Evolutionary conservation across 352 stramenopile species (phyloP).

Genomic region (Phytophthora pluvialis): DNA sequence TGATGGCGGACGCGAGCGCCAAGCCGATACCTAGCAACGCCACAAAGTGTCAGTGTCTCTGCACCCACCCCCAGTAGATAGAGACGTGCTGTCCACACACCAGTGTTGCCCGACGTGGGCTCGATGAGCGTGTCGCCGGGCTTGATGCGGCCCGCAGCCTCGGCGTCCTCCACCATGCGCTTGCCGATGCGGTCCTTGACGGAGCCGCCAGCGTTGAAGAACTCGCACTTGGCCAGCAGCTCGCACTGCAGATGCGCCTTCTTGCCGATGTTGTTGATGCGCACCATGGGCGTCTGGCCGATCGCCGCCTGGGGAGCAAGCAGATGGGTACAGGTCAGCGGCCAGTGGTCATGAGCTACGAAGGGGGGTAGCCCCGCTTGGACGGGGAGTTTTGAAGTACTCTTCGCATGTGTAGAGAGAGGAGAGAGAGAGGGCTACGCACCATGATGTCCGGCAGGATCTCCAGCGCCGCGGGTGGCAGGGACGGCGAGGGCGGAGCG

Average conservation of each 20-base stretch:
- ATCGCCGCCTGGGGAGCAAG: constrained; percentile 53
- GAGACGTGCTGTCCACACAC: constrained; percentile 9
- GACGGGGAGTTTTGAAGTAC: neutral
- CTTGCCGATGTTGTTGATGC: constrained; percentile 90
- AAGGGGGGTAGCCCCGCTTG: neutral
- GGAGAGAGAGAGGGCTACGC: neutral
- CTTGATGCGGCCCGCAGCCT: constrained; percentile 92
- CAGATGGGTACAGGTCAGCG: neutral
- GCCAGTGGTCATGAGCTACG: neutral
- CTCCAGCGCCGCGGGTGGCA: constrained; percentile 49
- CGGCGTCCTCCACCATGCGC: constrained; percentile 94
- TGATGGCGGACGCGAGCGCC: constrained; percentile 95
- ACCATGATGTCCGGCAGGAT: constrained; percentile 76
- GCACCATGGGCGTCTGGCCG: constrained; percentile 95
- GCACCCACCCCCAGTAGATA: neutral
- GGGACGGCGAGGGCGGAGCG: constrained; percentile 25
- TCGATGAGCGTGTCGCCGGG: constrained; percentile 96
- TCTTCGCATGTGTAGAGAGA: neutral
- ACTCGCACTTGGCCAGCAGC: constrained; percentile 96
- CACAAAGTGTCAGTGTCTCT: neutral
- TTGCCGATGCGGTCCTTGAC: constrained; percentile 93
- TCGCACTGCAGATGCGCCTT: constrained; percentile 90
- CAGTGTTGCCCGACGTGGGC: constrained; percentile 98
- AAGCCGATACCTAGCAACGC: constrained; percentile 89
- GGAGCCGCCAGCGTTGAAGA: constrained; percentile 94